A percentile compares a stretch with the other conserved stretches of the same genome.
Evolutionary conservation across 2,329 filamentous ascomycete genomes (phyloP).

Genomic region (Colletotrichum limetticola): DNA sequence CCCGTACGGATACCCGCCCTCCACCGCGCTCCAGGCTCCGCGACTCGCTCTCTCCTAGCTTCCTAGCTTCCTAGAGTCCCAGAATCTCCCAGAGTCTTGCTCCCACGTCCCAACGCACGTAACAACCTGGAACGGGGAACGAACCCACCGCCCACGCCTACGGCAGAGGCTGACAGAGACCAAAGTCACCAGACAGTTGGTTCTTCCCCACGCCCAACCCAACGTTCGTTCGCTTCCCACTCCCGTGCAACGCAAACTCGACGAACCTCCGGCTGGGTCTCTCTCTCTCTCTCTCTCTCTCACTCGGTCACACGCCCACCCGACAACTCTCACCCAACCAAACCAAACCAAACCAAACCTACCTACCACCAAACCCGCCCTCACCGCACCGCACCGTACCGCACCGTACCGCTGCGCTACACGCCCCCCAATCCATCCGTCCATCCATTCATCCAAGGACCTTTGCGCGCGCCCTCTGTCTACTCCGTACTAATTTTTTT

Average conservation of each 20-base stretch:
- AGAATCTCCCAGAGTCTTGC: too few species aligned
- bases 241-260: conserved; percentile 27
- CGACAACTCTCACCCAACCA: not conserved
- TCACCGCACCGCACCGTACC: too few species aligned
- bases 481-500: not conserved
- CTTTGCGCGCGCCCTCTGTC: not conserved
- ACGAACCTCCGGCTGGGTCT: conserved; percentile 12
- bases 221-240: conserved; percentile 23
- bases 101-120: not conserved
- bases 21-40: not conserved
- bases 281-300: too few species aligned
- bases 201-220: conserved; percentile 26
- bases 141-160: not conserved
- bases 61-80: too few species aligned
- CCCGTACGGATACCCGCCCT: not conserved
- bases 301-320: not conserved
- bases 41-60: too few species aligned
- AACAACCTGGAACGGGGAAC: not conserved
- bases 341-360: not conserved
- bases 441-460: conserved; percentile 12
- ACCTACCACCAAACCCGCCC: not conserved
- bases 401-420: not conserved
- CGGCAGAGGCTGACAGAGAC: too few species aligned
- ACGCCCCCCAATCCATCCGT: conserved; percentile 10
- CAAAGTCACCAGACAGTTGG: not conserved